Percentiles rank a stretch among this genome's conserved stretches.
Evolutionary conservation across 2,329 filamentous ascomycete species (phyloP).

Genomic region (Hawksworthiomyces lignivorus): DNA sequence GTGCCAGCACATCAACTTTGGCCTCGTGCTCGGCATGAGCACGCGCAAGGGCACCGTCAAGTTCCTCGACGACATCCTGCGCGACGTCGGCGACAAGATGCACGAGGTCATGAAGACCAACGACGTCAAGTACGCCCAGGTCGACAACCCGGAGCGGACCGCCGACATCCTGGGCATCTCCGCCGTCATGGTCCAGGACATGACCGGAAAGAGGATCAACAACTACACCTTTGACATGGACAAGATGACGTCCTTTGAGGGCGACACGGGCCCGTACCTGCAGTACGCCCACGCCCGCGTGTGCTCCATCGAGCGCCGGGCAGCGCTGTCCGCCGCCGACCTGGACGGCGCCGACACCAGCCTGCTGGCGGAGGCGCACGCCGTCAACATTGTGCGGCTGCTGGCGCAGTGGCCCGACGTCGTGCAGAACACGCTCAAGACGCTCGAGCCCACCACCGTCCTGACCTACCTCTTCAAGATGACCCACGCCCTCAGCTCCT

Average conservation of each 20-base stretch:
- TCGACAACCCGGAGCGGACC: conserved; percentile 71
- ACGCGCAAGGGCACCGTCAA: conserved; percentile 67
- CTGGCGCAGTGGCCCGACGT: conserved; percentile 83
- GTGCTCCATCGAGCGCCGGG: conserved; percentile 53
- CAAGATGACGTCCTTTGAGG: conserved; percentile 75
- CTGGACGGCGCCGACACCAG: conserved; percentile 57
- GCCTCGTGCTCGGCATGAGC: conserved; percentile 62
- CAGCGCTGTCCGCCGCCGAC: conserved; percentile 45
- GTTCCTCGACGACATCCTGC: conserved; percentile 64
- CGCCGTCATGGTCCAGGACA: conserved; percentile 96
- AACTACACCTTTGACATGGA: conserved; percentile 72
- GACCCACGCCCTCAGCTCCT: conserved; percentile 71
- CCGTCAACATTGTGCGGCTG: conserved; percentile 63
- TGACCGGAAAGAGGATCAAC: conserved; percentile 77
- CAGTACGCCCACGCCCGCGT: conserved; percentile 76
- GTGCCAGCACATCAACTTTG: conserved; percentile 70
- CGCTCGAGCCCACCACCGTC: conserved; percentile 56
- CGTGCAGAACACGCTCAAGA: conserved; percentile 75
- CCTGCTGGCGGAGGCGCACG: conserved; percentile 64
- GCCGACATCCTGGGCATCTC: conserved; percentile 90
- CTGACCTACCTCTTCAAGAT: conserved; percentile 72
- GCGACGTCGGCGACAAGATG: conserved; percentile 87
- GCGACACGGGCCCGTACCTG: conserved; percentile 77
- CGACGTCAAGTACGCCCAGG: conserved; percentile 79
- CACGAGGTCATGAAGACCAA: conserved; percentile 95